These are phyloP conservation scores for Daldinia eschscholtzii DNA, from an alignment of 2,329 filamentous ascomycete genomes.

Conservation along the genomic window DNA sequence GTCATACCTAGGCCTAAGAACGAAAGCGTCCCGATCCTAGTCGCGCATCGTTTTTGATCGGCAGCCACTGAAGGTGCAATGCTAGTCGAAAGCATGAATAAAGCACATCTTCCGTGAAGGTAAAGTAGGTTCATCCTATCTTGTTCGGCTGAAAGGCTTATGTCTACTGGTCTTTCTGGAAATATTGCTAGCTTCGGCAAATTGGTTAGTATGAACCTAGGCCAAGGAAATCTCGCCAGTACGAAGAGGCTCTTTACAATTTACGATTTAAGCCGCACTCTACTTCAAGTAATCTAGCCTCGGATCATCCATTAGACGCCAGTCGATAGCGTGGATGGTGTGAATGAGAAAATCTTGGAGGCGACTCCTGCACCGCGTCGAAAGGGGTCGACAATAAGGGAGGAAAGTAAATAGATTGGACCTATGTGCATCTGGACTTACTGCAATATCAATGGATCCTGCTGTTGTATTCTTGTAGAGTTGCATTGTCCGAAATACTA, in stretches of 20 bases:
- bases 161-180: constrained; percentile 23
- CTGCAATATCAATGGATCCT: constrained; percentile 27
- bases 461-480: constrained; percentile 42
- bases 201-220: constrained; percentile 15
- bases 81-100: constrained; percentile 28
- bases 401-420: constrained; percentile 11
- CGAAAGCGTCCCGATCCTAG: constrained; percentile 36
- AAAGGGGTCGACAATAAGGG: constrained; percentile 14
- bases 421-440: constrained; percentile 29
- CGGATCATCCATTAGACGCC: neutral
- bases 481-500: constrained; percentile 44
- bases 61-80: constrained; percentile 33
- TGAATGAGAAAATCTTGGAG: constrained; percentile 3
- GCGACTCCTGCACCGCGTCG: neutral
- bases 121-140: constrained; percentile 50
- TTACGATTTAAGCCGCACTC: constrained; percentile 15
- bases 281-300: constrained; percentile 6
- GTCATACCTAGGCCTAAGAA: constrained; percentile 14
- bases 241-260: constrained; percentile 12
- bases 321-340: neutral
- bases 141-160: constrained; percentile 43
- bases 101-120: constrained; percentile 43
- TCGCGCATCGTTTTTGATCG: constrained; percentile 50
- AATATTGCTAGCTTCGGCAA: constrained; percentile 38
- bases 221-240: constrained; percentile 15